Evolutionary conservation across 2,329 filamentous ascomycete genomes (phyloP).

Genomic region (Diaporthe nobilis): DNA sequence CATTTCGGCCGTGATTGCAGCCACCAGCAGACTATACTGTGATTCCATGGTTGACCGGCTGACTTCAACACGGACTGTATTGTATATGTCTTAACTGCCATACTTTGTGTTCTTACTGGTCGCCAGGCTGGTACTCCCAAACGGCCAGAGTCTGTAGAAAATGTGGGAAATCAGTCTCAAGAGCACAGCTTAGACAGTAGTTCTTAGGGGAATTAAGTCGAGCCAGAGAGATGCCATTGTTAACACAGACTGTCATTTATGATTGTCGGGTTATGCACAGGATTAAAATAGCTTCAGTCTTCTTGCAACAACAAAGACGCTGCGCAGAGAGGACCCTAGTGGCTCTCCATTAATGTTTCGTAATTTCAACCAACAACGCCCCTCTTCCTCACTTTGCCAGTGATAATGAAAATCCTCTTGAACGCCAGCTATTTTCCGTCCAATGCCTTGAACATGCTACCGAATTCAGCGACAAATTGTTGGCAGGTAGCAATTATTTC

Average conservation of each 20-base stretch:
- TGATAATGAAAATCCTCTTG: not conserved
- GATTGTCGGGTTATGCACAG: not conserved
- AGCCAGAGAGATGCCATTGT: not conserved
- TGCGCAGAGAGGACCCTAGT: not conserved
- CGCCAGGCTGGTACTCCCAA: no score
- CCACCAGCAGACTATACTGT: no score
- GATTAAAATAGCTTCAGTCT: not conserved
- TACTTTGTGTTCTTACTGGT: no score
- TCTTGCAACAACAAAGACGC: not conserved
- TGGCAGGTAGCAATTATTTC: slow-evolving; percentile 37
- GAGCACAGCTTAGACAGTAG: not conserved
- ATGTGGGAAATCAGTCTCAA: not conserved
- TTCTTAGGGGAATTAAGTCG: not conserved
- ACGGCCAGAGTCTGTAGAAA: not conserved
- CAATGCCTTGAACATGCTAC: not conserved
- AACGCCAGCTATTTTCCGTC: slow-evolving; percentile 10
- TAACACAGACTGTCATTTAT: not conserved
- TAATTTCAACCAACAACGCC: slow-evolving; percentile 15
- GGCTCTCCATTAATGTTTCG: not conserved
- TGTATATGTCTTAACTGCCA: not conserved
- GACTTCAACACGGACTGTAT: not conserved
- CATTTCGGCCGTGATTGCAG: not conserved
- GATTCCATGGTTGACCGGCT: not conserved
- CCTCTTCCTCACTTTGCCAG: slow-evolving; percentile 10
- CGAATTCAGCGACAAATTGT: slow-evolving; percentile 19